Percentiles rank a stretch among this genome's conserved stretches.
These are phyloP conservation scores for Eutypa lata DNA, from an alignment of 2,329 filamentous ascomycete species.

Conservation along the genomic window DNA sequence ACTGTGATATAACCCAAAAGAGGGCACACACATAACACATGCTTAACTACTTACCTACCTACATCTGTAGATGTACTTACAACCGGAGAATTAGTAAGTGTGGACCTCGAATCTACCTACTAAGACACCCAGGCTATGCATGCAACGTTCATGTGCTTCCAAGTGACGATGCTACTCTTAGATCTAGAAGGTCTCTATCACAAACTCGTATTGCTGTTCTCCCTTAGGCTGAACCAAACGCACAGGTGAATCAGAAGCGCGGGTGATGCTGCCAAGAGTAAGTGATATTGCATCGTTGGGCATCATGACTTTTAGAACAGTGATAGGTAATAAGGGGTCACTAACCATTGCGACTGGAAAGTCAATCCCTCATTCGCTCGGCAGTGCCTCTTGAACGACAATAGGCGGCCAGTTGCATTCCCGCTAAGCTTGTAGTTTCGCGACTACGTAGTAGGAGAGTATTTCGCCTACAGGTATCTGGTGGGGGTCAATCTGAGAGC, in stretches of 20 bases:
- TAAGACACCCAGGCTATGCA: too few relatives aligned
- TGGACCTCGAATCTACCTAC: too few relatives aligned
- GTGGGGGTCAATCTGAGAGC: background rate
- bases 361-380: background rate
- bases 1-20: too few relatives aligned
- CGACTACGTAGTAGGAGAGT: background rate
- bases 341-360: background rate
- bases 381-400: background rate
- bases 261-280: background rate
- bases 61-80: too few relatives aligned
- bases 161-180: too few relatives aligned
- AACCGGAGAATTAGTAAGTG: too few relatives aligned
- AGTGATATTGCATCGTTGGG: background rate
- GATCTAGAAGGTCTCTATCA: too few relatives aligned
- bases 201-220: too few relatives aligned
- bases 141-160: too few relatives aligned
- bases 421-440: background rate
- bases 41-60: too few relatives aligned
- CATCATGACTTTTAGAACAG: background rate
- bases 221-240: too few relatives aligned
- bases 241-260: background rate
- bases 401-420: background rate
- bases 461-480: background rate
- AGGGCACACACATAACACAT: too few relatives aligned
- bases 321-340: background rate